Conservation (phyloP, 2,329 filamentous ascomycete species). For the Aureobasidium sp. region DNA sequence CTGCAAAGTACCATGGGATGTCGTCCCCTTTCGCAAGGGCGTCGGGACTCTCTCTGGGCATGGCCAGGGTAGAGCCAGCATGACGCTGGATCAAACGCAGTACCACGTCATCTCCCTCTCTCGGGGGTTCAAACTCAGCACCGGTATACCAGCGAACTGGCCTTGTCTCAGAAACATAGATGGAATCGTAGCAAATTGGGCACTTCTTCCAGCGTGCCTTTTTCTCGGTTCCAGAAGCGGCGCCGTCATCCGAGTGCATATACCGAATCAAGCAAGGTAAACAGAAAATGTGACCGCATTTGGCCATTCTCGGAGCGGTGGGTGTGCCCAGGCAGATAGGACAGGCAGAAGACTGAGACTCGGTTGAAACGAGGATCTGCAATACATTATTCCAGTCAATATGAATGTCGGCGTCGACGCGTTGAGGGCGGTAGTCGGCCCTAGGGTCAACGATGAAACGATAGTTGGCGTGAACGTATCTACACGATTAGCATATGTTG, state of each 20-base stretch:
- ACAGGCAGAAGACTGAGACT: slow-evolving; percentile 82
- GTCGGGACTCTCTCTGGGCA: slow-evolving; percentile 76
- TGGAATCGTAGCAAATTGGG: slow-evolving; percentile 85
- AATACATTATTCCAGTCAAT: slow-evolving; percentile 86
- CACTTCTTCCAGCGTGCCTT: slow-evolving; percentile 85
- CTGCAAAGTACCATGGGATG: slow-evolving; percentile 90
- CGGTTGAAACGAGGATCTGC: slow-evolving; percentile 82
- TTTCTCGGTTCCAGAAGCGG: slow-evolving; percentile 54
- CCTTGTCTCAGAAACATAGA: slow-evolving; percentile 85
- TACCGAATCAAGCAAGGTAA: slow-evolving; percentile 88
- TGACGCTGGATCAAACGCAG: slow-evolving; percentile 77
- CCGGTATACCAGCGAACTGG: slow-evolving; percentile 88
- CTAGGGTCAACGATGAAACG: slow-evolving; percentile 87
- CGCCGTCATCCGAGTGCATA: slow-evolving; percentile 79
- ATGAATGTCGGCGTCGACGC: slow-evolving; percentile 78
- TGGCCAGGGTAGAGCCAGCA: slow-evolving; percentile 72
- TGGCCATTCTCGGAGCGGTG: slow-evolving; percentile 91
- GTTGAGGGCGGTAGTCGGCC: slow-evolving; percentile 71
- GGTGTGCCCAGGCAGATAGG: slow-evolving; percentile 92
- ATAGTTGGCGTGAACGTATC: slow-evolving; percentile 93
- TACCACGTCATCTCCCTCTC: slow-evolving; percentile 82
- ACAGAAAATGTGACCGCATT: slow-evolving; percentile 95
- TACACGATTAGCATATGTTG: slow-evolving; percentile 27
- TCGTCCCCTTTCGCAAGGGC: slow-evolving; percentile 62
- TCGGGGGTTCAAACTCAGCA: slow-evolving; percentile 73